phyloP scores from a whole-genome alignment of 1,284 basidiomycete species.

The Chalciporus piperatoides region DNA sequence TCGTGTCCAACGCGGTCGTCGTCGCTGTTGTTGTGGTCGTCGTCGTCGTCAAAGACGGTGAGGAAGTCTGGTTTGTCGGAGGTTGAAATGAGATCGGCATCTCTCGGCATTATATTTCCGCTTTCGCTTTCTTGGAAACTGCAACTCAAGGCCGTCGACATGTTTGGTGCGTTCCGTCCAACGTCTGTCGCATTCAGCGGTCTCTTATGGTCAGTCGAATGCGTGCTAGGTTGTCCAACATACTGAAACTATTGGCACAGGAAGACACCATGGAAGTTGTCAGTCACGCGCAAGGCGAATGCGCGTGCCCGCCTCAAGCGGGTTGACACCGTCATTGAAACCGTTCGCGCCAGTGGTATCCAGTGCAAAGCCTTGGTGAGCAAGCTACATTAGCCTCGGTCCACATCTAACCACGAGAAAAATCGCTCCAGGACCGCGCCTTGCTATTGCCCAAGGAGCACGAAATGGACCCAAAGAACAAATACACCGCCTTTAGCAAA shows the following conservation, averaged over 20 bases:
- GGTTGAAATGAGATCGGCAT: constrained; percentile 26
- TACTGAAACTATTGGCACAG: constrained; percentile 41
- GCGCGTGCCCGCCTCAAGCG: constrained; percentile 84
- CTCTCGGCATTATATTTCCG: constrained; percentile 16
- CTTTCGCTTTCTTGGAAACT: neutral
- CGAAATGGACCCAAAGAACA: constrained; percentile 87
- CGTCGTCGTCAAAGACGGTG: constrained; percentile 19
- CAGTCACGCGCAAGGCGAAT: constrained; percentile 87
- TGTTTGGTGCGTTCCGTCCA: constrained; percentile 78
- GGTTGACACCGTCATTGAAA: constrained; percentile 91
- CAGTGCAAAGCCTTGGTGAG: constrained; percentile 72
- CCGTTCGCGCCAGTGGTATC: constrained; percentile 79
- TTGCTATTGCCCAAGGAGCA: constrained; percentile 82
- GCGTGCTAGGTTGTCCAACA: neutral
- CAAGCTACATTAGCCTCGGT: constrained; percentile 12
- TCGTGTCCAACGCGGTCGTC: constrained; percentile 25
- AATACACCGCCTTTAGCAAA: constrained; percentile 89
- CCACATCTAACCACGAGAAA: neutral
- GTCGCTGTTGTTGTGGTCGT: constrained; percentile 25
- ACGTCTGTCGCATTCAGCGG: constrained; percentile 65
- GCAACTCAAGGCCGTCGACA: constrained; percentile 28
- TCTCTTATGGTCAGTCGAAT: constrained; percentile 65
- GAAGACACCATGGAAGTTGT: constrained; percentile 95
- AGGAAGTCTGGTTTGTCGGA: constrained; percentile 20
- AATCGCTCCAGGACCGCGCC: constrained; percentile 50